Percentiles rank a stretch among this genome's conserved stretches.
These are phyloP conservation scores for Castanospermum australe DNA, from an alignment of 306 rosid genomes.

Conservation along the genomic window DNA sequence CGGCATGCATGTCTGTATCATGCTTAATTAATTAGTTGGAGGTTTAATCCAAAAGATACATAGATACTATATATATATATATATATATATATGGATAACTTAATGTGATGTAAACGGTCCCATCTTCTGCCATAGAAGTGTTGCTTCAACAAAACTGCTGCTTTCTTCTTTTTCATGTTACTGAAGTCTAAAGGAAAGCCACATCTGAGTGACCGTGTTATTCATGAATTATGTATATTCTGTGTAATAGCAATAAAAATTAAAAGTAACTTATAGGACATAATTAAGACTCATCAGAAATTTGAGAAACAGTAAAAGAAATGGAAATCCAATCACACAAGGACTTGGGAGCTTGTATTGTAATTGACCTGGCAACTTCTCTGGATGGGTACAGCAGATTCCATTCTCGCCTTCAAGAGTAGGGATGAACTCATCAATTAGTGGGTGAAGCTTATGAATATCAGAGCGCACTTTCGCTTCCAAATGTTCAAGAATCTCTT, in stretches of 20 bases:
- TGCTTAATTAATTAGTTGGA: not conserved
- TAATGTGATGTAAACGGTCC: not conserved
- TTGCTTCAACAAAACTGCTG: not conserved
- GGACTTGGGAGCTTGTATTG: not conserved
- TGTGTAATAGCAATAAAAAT: not conserved
- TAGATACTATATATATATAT: too few species aligned
- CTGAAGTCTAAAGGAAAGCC: not conserved
- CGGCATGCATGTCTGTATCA: not conserved
- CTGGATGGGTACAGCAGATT: conserved; percentile 78
- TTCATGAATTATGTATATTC: not conserved
- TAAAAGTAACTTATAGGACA: not conserved
- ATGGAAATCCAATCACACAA: not conserved
- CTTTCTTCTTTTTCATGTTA: not conserved
- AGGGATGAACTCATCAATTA: conserved; percentile 74
- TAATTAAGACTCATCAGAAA: not conserved
- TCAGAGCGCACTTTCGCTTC: conserved; percentile 70
- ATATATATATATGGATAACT: too few species aligned
- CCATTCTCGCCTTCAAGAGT: conserved; percentile 77
- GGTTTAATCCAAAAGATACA: not conserved
- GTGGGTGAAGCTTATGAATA: conserved; percentile 62
- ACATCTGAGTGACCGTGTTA: not conserved
- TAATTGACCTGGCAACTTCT: conserved; percentile 63
- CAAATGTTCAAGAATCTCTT: conserved; percentile 70
- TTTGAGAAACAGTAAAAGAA: not conserved
- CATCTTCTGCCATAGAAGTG: not conserved